Conservation (phyloP, 108 stramenopile genomes). For the Aurantiochytrium sp. region DNA sequence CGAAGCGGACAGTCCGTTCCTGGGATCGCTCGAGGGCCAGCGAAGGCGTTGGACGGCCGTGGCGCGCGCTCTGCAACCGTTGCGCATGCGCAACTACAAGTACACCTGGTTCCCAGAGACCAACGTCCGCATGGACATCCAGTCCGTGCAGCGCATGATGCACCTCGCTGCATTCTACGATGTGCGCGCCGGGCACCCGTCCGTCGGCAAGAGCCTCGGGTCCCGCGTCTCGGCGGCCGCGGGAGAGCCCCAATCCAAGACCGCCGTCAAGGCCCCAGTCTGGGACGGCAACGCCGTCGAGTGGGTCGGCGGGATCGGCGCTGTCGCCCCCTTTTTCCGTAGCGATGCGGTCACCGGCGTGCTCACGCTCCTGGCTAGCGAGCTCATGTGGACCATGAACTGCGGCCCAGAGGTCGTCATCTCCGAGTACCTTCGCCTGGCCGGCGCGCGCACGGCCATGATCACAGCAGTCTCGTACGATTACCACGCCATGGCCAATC, state of each 20-base stretch:
- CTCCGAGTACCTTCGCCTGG: neutral
- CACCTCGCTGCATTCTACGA: neutral
- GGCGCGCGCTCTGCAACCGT: neutral
- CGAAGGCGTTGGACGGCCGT: neutral
- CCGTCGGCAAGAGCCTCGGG: neutral
- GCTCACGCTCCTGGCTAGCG: neutral
- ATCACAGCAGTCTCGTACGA: neutral
- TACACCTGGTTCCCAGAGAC: neutral
- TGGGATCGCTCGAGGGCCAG: neutral
- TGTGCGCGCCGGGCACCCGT: neutral
- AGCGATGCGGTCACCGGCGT: neutral
- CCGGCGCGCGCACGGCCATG: neutral
- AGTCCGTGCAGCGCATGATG: neutral
- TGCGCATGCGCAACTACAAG: conserved; percentile 14
- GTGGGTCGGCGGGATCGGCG: neutral
- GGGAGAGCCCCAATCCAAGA: too few relatives aligned
- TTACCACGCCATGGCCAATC: neutral
- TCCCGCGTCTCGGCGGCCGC: neutral
- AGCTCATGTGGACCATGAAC: neutral
- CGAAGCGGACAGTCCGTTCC: neutral
- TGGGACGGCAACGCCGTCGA: neutral
- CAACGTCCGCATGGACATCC: neutral
- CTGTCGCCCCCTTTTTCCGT: neutral
- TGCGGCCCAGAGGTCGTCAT: neutral
- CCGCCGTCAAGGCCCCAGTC: too few relatives aligned